Evolutionary conservation across 139 green algal species (phyloP).

Genomic region (Tetradesmus lagerheimii): DNA sequence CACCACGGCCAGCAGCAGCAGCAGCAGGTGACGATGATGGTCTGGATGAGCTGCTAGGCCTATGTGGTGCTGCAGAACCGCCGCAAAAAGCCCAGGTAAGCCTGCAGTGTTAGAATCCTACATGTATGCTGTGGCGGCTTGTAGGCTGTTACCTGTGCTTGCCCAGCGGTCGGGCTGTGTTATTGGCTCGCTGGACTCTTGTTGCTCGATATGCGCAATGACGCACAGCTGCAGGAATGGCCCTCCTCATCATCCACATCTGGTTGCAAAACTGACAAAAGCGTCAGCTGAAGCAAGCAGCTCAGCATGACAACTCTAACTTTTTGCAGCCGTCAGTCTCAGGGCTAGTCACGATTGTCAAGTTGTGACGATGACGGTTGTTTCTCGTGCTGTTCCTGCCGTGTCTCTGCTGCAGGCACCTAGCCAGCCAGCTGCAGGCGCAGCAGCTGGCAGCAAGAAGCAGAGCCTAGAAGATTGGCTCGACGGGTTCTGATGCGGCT

Average conservation of each 20-base stretch:
- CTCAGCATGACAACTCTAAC: no score
- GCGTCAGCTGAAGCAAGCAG: no score
- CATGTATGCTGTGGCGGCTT: background rate
- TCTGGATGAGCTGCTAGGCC: background rate
- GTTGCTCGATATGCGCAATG: background rate
- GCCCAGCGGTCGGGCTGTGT: background rate
- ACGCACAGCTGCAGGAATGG: no score
- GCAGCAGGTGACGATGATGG: background rate
- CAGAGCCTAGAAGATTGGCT: constrained; percentile 44
- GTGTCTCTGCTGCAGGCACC: background rate
- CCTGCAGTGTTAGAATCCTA: background rate
- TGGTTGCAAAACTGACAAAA: no score
- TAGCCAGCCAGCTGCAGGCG: background rate
- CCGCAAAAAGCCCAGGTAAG: background rate
- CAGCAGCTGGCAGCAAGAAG: constrained; percentile 27
- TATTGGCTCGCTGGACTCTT: background rate
- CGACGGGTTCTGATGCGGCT: constrained; percentile 8
- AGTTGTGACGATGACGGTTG: background rate
- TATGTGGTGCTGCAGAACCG: background rate
- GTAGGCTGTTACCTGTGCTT: background rate
- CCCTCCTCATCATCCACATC: no score
- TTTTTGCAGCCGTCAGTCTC: no score
- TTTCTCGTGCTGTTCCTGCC: background rate
- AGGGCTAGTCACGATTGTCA: background rate
- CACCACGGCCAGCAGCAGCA: background rate